phyloP scores from a whole-genome alignment of 441 rosid species.

The Metrosideros polymorpha region DNA sequence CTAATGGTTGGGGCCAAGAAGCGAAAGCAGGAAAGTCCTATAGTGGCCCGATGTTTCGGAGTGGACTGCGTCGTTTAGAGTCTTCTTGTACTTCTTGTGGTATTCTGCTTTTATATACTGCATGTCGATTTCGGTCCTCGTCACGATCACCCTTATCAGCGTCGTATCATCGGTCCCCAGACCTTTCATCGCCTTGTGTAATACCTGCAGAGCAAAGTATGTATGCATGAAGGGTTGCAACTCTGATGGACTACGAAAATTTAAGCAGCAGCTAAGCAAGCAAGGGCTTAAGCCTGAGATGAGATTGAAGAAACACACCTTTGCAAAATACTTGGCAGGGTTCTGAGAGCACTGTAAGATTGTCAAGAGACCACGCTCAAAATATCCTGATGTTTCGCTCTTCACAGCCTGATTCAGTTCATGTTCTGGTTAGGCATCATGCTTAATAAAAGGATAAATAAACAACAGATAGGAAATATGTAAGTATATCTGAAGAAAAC shows the following conservation, averaged over 20 bases:
- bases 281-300: not conserved
- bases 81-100: constrained; percentile 42
- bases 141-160: constrained; percentile 48
- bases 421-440: not conserved
- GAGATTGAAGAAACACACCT: constrained; percentile 20
- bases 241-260: not conserved
- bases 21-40: constrained; percentile 45
- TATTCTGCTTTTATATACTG: constrained; percentile 54
- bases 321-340: constrained; percentile 49
- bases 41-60: constrained; percentile 62
- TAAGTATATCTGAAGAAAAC: not conserved
- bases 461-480: not conserved
- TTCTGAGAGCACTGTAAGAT: constrained; percentile 57
- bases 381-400: constrained; percentile 46
- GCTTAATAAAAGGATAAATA: not conserved
- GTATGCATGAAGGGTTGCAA: not conserved
- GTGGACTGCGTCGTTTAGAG: constrained; percentile 48
- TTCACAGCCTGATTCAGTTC: constrained; percentile 40
- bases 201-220: constrained; percentile 17
- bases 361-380: constrained; percentile 42
- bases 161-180: constrained; percentile 56
- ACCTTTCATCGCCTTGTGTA: constrained; percentile 65
- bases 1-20: constrained; percentile 43
- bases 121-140: constrained; percentile 70
- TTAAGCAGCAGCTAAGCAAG: not conserved